phyloP scores from a whole-genome alignment of 441 rosid genomes.

The Jatropha multifida region DNA sequence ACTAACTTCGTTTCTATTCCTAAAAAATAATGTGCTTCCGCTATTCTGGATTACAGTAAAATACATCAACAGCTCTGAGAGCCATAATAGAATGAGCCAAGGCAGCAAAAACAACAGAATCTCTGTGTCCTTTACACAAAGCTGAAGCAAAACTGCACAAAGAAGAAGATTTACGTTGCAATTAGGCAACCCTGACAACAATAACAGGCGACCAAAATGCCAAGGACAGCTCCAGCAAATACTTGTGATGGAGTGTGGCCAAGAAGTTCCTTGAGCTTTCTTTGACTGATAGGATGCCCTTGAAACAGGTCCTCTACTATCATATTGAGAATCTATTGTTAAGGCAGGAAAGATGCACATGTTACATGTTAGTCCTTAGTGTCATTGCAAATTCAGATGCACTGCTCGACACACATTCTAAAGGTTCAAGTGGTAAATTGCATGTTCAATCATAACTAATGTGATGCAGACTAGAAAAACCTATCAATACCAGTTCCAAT shows the following conservation, averaged over 20 bases:
- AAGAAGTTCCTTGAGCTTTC: slow-evolving; percentile 88
- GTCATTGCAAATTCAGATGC: not conserved
- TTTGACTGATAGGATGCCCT: slow-evolving; percentile 91
- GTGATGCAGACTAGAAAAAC: not conserved
- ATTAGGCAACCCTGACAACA: slow-evolving; percentile 66
- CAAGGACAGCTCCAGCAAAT: slow-evolving; percentile 77
- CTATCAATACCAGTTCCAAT: not conserved
- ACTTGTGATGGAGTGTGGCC: slow-evolving; percentile 94
- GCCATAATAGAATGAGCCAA: slow-evolving; percentile 7
- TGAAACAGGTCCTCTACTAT: slow-evolving; percentile 85
- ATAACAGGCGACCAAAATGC: slow-evolving; percentile 63
- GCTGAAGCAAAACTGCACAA: slow-evolving; percentile 24
- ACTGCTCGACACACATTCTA: not conserved
- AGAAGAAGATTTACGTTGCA: slow-evolving; percentile 39
- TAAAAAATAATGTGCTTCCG: not conserved
- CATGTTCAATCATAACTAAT: not conserved
- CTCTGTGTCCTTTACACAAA: not conserved
- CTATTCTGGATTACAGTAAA: not conserved
- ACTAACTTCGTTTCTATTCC: not conserved
- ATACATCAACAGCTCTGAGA: slow-evolving; percentile 15
- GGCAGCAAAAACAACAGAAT: slow-evolving; percentile 3
- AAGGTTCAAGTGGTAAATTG: not conserved
- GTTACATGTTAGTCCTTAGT: not conserved
- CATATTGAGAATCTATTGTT: slow-evolving; percentile 75
- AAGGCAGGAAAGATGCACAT: not conserved